Percentiles rank a stretch among this genome's conserved stretches.
Conservation (phyloP, 1,284 basidiomycete genomes). For the Tremellales sp. region DNA sequence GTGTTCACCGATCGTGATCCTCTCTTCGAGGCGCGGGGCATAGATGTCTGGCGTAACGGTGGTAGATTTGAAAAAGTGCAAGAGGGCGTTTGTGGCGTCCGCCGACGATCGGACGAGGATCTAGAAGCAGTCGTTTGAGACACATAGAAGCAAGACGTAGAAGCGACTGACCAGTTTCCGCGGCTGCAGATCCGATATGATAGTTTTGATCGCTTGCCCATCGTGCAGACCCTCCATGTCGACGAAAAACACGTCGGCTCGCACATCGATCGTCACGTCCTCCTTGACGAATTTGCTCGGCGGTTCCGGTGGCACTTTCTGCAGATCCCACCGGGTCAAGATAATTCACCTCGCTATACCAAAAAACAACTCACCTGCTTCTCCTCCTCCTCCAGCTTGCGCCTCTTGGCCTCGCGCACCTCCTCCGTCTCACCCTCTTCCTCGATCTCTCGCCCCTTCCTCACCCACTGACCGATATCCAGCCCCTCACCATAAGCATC, state of each 20-base stretch:
- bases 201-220: conserved; percentile 92
- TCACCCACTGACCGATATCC: conserved; percentile 88
- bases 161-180: conserved; percentile 70
- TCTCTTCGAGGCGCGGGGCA: conserved; percentile 68
- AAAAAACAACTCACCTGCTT: conserved; percentile 56
- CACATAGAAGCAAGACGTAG: background rate
- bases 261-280: conserved; percentile 67
- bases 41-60: conserved; percentile 88
- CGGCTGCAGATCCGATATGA: conserved; percentile 93
- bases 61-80: conserved; percentile 72
- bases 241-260: conserved; percentile 81
- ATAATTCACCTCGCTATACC: background rate
- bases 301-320: conserved; percentile 71
- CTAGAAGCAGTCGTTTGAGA: conserved; percentile 49
- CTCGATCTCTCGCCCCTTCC: conserved; percentile 81
- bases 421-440: conserved; percentile 81
- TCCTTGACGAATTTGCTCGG: conserved; percentile 88
- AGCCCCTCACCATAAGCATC: conserved; percentile 95
- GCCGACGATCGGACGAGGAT: conserved; percentile 77
- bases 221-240: conserved; percentile 97
- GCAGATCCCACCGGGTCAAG: conserved; percentile 4
- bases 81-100: conserved; percentile 64
- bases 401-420: conserved; percentile 65
- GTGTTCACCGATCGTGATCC: conserved; percentile 87
- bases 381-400: conserved; percentile 71